Conservation (phyloP, 768 basidiomycete genomes). For the Panaeolus cyanescens region DNA sequence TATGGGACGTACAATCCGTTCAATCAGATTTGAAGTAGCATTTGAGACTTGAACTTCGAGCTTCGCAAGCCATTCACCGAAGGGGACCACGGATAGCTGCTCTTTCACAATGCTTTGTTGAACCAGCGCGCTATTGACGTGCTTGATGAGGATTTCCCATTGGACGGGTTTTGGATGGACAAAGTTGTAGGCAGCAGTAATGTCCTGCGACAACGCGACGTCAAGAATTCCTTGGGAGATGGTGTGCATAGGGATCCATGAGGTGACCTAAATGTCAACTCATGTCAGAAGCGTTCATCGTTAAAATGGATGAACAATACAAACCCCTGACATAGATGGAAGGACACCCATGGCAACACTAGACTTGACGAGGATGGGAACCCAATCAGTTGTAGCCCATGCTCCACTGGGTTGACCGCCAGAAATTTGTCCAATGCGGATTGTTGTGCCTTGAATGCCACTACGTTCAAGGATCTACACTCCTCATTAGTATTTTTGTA, state of each 20-base stretch:
- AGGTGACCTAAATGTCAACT: conserved; percentile 22
- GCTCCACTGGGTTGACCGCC: conserved; percentile 35
- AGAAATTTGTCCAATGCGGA: conserved; percentile 39
- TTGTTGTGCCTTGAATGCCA: conserved; percentile 27
- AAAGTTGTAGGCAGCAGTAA: conserved; percentile 27
- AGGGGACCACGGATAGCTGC: conserved; percentile 15
- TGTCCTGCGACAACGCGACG: conserved; percentile 20
- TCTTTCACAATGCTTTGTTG: conserved; percentile 8
- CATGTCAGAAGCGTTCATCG: neutral
- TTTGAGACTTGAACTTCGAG: conserved; percentile 12
- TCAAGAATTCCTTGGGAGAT: conserved; percentile 32
- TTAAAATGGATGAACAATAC: conserved; percentile 2
- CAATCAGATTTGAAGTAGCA: conserved; percentile 9
- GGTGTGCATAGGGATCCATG: conserved; percentile 35
- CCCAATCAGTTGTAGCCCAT: conserved; percentile 41
- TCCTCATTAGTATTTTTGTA: neutral
- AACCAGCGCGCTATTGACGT: conserved; percentile 20
- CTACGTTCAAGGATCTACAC: conserved; percentile 29
- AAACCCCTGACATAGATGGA: conserved; percentile 28
- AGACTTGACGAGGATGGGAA: conserved; percentile 40
- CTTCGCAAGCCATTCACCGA: conserved; percentile 16
- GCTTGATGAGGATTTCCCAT: conserved; percentile 26
- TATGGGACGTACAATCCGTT: conserved; percentile 16
- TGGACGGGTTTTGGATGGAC: conserved; percentile 35
- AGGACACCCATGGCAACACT: conserved; percentile 27